Conservation (phyloP, 2,329 filamentous ascomycete species). For the Nemania sp. region DNA sequence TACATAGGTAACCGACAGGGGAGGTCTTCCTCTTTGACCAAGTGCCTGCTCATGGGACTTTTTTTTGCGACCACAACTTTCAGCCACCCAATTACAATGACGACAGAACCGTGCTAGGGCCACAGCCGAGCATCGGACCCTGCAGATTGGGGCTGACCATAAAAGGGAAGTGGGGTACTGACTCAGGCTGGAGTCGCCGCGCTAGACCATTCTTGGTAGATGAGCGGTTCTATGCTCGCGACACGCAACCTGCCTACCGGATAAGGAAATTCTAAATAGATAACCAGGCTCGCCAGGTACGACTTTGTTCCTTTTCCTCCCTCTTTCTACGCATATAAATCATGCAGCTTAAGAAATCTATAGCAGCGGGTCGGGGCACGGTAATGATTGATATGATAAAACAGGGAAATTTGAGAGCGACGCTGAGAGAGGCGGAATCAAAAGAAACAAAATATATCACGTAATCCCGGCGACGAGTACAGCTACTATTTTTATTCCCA, state of each 20-base stretch:
- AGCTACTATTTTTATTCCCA: neutral
- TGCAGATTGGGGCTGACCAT: constrained; percentile 36
- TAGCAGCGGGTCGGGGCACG: too few species aligned
- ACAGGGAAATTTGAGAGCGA: neutral
- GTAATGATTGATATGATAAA: too few species aligned
- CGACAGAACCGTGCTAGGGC: constrained; percentile 37
- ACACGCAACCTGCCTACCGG: neutral
- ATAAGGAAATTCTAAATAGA: constrained; percentile 5
- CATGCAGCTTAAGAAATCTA: too few species aligned
- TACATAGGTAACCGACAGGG: constrained; percentile 34
- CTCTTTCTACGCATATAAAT: neutral
- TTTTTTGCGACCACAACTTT: constrained; percentile 37
- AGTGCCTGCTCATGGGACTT: constrained; percentile 37
- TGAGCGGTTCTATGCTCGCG: neutral
- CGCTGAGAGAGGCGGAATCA: neutral
- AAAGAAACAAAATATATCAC: too few species aligned
- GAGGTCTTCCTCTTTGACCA: constrained; percentile 25
- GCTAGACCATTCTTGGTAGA: constrained; percentile 4
- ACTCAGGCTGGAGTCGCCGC: constrained; percentile 12
- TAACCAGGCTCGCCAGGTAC: too few species aligned
- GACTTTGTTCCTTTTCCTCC: neutral
- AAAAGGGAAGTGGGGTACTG: constrained; percentile 36
- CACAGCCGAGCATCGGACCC: constrained; percentile 41
- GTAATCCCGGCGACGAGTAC: too few species aligned
- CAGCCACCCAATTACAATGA: constrained; percentile 42